phyloP scores from a whole-genome alignment of 768 basidiomycete species.

The Tylopilus sp. region DNA sequence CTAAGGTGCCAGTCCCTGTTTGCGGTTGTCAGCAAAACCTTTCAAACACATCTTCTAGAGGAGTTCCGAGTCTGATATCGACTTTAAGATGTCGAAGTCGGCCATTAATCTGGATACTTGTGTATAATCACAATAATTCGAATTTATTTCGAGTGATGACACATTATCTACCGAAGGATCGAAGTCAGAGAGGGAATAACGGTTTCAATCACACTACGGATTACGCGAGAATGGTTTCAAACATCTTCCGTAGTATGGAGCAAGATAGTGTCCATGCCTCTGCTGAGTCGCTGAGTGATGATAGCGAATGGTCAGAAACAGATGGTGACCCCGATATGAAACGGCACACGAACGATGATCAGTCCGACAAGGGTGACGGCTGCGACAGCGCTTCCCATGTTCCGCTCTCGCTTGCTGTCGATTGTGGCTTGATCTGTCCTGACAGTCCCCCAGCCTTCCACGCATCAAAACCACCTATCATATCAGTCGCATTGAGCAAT shows the following conservation, averaged over 20 bases:
- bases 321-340: background rate
- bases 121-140: no score
- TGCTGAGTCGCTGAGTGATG: background rate
- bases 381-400: conserved; percentile 31
- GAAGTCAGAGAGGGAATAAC: background rate
- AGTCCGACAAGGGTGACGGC: conserved; percentile 24
- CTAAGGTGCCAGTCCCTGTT: no score
- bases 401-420: conserved; percentile 26
- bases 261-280: no score
- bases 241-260: no score
- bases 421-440: conserved; percentile 38
- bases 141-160: background rate
- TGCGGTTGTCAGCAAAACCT: background rate
- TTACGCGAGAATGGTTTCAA: background rate
- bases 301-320: background rate
- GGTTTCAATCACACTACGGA: background rate
- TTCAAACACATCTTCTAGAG: background rate
- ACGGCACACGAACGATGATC: background rate
- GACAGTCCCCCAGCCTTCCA: conserved; percentile 71
- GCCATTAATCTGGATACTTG: no score
- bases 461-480: conserved; percentile 68
- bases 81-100: no score
- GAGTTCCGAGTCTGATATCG: no score
- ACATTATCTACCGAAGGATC: background rate
- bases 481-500: conserved; percentile 70